phyloP scores from a whole-genome alignment of 2,329 filamentous ascomycete genomes.

The Xylaria sp. region DNA sequence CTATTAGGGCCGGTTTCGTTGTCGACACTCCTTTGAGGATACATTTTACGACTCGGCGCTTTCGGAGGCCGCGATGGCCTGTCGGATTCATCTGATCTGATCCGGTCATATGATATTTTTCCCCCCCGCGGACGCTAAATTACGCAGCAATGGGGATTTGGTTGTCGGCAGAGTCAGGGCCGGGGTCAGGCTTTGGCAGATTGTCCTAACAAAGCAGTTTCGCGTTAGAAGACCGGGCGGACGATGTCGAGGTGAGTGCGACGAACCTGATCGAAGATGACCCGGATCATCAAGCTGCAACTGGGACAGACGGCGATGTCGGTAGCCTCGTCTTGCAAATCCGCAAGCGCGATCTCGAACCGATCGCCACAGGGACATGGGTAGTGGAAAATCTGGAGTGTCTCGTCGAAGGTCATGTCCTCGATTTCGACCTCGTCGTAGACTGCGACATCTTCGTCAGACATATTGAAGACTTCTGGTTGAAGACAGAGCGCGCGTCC shows the following conservation, averaged over 20 bases:
- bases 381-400: conserved; percentile 88
- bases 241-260: too few species aligned
- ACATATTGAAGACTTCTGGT: too few species aligned
- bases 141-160: conserved; percentile 35
- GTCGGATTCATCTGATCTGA: not conserved
- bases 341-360: conserved; percentile 86
- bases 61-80: not conserved
- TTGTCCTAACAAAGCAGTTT: conserved; percentile 33
- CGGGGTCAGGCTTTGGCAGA: conserved; percentile 35
- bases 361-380: conserved; percentile 96
- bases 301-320: conserved; percentile 98
- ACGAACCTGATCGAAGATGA: conserved; percentile 85
- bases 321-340: conserved; percentile 78
- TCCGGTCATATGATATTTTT: not conserved
- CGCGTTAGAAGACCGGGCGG: too few species aligned
- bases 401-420: conserved; percentile 89
- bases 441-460: conserved; percentile 69
- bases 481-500: conserved; percentile 21
- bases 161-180: conserved; percentile 30
- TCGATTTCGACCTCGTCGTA: conserved; percentile 99
- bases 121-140: conserved; percentile 7
- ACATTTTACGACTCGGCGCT: conserved; percentile 12
- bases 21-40: not conserved
- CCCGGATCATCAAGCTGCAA: conserved; percentile 93
- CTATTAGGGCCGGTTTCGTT: not conserved